These are phyloP conservation scores for Lactarius akahatsu DNA, from an alignment of 768 basidiomycete genomes.

Conservation along the genomic window DNA sequence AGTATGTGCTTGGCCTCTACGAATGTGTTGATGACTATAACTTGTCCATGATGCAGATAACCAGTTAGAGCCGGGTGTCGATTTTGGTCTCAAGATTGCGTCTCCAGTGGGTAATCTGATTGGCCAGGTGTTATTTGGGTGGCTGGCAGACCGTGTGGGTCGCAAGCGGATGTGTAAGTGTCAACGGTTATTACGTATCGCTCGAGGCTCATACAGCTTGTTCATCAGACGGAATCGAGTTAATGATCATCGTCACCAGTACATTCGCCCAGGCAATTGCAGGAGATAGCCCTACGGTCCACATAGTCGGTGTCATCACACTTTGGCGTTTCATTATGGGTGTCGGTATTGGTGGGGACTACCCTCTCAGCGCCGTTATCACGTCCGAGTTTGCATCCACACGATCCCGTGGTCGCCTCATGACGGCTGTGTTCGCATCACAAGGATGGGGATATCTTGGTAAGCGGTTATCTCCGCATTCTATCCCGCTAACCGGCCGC, in stretches of 20 bases:
- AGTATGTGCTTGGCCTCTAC: constrained; percentile 14
- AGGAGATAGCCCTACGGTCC: constrained; percentile 64
- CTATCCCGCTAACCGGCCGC: not conserved
- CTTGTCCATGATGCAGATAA: constrained; percentile 28
- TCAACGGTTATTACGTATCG: constrained; percentile 31
- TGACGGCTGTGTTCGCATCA: constrained; percentile 83
- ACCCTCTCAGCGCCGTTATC: constrained; percentile 82
- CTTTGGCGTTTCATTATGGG: constrained; percentile 86
- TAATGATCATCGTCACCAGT: constrained; percentile 78
- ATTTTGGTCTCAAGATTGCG: constrained; percentile 45
- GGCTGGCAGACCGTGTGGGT: constrained; percentile 46
- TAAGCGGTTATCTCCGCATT: constrained; percentile 35
- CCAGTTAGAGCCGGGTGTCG: constrained; percentile 40
- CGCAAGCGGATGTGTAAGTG: constrained; percentile 58
- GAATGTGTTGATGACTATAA: not conserved
- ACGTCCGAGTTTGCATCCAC: constrained; percentile 86
- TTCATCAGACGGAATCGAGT: constrained; percentile 60
- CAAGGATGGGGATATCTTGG: constrained; percentile 89
- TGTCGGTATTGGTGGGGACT: constrained; percentile 86
- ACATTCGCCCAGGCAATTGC: constrained; percentile 82
- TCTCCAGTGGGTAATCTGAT: constrained; percentile 44
- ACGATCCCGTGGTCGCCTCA: constrained; percentile 78
- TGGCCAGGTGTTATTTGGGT: constrained; percentile 46
- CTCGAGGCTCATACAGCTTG: not conserved
- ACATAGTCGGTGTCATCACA: constrained; percentile 72